Evolutionary conservation across 2,329 filamentous ascomycete genomes (phyloP).

Genomic region (Blastomyces gilchristii): DNA sequence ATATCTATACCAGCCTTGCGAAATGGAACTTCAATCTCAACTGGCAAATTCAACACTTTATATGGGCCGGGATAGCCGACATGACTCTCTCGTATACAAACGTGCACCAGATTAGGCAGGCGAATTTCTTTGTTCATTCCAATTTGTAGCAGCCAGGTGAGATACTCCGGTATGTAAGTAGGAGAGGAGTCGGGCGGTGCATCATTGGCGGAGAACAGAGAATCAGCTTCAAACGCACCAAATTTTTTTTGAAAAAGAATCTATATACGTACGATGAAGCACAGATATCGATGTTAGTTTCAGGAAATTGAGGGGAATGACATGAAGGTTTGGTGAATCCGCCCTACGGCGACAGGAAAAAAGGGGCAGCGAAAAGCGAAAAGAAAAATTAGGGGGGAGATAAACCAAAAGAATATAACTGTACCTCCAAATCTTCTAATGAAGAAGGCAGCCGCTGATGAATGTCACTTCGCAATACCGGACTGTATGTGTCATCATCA

Average conservation of each 20-base stretch:
- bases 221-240: not conserved
- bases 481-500: not conserved
- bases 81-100: not conserved
- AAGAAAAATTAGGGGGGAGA: not conserved
- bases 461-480: not conserved
- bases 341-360: not conserved
- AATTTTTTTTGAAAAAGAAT: not conserved
- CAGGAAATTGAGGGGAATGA: not conserved
- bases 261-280: not conserved
- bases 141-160: not conserved
- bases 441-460: not conserved
- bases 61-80: not conserved
- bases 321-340: not conserved
- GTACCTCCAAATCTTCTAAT: not conserved
- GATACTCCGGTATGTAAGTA: not conserved
- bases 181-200: not conserved
- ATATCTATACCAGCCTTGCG: not conserved
- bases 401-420: not conserved
- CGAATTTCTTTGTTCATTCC: not conserved
- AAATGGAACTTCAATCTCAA: not conserved
- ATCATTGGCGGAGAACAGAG: not conserved
- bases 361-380: not conserved
- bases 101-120: not conserved
- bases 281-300: not conserved
- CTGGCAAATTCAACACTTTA: not conserved